Percentiles rank a stretch among this genome's conserved stretches.
Evolutionary conservation across 371 early-diverging fungal species (phyloP).

Genomic region (Rhizopus microsporus): DNA sequence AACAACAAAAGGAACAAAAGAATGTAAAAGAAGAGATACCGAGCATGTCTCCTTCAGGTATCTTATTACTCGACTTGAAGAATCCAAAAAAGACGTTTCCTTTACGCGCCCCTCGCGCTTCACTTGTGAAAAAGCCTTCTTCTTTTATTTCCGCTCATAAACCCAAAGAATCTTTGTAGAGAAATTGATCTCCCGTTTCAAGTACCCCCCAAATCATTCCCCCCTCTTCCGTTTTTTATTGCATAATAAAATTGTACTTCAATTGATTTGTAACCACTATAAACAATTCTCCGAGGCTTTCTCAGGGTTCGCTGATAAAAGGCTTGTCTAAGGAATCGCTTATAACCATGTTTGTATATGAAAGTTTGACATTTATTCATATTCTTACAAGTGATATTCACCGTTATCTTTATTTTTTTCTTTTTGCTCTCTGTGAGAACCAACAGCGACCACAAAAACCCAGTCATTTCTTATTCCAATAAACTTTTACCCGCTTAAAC

Average conservation of each 20-base stretch:
- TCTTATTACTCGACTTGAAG: slow-evolving; percentile 45
- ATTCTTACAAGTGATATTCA: not conserved
- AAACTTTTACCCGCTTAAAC: not conserved
- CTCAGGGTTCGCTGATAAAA: too few relatives aligned
- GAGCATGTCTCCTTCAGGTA: slow-evolving; percentile 46
- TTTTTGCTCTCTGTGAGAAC: not conserved
- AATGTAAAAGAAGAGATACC: slow-evolving; percentile 24
- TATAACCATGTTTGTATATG: not conserved
- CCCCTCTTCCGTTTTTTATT: slow-evolving; percentile 1
- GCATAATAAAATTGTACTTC: too few relatives aligned
- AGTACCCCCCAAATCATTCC: not conserved
- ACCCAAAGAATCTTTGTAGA: slow-evolving; percentile 28
- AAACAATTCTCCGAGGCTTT: too few relatives aligned
- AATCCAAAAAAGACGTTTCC: slow-evolving; percentile 41
- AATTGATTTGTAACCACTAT: too few relatives aligned
- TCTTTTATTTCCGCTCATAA: slow-evolving; percentile 45
- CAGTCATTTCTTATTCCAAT: not conserved
- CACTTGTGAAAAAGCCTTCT: slow-evolving; percentile 37
- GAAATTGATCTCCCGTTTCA: not conserved
- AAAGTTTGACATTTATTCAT: slow-evolving; percentile 2
- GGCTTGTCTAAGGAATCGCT: too few relatives aligned
- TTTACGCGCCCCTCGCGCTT: slow-evolving; percentile 30
- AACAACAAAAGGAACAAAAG: slow-evolving; percentile 27
- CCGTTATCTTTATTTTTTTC: not conserved
- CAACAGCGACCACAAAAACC: not conserved